phyloP scores from a whole-genome alignment of 2,329 filamentous ascomycete species.

The Grosmannia serpens region DNA sequence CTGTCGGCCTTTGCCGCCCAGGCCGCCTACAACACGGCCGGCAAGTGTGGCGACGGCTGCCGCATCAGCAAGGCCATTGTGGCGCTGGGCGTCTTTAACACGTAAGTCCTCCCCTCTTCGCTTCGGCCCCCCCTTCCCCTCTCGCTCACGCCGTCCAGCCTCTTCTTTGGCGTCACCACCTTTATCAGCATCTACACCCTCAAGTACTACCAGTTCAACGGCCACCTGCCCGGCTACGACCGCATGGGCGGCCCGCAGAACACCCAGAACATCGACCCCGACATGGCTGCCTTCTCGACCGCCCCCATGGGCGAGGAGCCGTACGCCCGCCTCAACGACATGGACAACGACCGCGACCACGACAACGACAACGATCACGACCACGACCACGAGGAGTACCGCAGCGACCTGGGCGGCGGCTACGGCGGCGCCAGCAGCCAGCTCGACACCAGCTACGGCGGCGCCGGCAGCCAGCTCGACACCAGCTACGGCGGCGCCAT shows the following conservation, averaged over 20 bases:
- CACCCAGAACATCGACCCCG: conserved; percentile 48
- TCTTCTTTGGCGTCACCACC: conserved; percentile 43
- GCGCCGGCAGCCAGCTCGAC: not conserved
- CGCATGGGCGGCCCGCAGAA: conserved; percentile 23
- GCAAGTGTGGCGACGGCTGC: conserved; percentile 44
- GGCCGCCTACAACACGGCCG: conserved; percentile 49
- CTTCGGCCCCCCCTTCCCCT: not conserved
- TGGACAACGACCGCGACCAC: conserved; percentile 38
- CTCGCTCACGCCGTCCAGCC: conserved; percentile 23
- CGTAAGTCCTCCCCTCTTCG: conserved; percentile 29
- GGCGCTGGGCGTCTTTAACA: conserved; percentile 49
- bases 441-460: conserved; percentile 24
- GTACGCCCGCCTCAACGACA: conserved; percentile 46
- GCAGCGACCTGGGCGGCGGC: conserved; percentile 8
- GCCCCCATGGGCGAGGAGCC: conserved; percentile 55
- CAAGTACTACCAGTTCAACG: conserved; percentile 50
- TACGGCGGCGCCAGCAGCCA: conserved; percentile 17
- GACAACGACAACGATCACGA: conserved; percentile 27
- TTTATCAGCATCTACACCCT: conserved; percentile 49
- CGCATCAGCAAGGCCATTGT: conserved; percentile 52
- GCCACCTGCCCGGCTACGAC: conserved; percentile 50
- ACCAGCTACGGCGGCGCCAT: not conserved
- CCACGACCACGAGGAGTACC: conserved; percentile 21
- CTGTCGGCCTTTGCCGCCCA: conserved; percentile 55
- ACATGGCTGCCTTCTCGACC: conserved; percentile 59